Percentiles rank a stretch among this genome's conserved stretches.
phyloP scores from a whole-genome alignment of 345 rosid genomes.

The Theobroma cacao region DNA sequence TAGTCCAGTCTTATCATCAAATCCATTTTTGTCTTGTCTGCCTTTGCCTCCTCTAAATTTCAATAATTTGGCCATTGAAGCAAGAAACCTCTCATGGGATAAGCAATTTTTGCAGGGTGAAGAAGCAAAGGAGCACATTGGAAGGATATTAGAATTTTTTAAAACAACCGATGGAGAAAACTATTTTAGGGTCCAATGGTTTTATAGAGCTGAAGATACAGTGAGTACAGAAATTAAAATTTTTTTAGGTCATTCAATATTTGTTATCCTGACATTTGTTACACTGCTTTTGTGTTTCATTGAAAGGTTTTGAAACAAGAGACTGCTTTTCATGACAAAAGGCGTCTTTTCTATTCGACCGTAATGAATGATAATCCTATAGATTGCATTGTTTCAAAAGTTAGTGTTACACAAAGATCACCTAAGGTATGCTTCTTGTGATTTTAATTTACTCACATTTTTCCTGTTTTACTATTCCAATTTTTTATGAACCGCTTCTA shows the following conservation, averaged over 20 bases:
- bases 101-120: slow-evolving; percentile 56
- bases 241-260: slow-evolving; percentile 10
- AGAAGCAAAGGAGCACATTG: slow-evolving; percentile 53
- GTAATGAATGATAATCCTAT: slow-evolving; percentile 87
- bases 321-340: slow-evolving; percentile 59
- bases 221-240: slow-evolving; percentile 39
- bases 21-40: neutral
- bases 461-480: slow-evolving; percentile 4
- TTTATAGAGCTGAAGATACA: slow-evolving; percentile 89
- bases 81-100: slow-evolving; percentile 4
- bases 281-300: slow-evolving; percentile 10
- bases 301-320: slow-evolving; percentile 66
- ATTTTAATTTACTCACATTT: neutral
- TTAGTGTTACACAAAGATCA: slow-evolving; percentile 46
- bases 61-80: slow-evolving; percentile 3
- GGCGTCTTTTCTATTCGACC: slow-evolving; percentile 85
- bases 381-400: slow-evolving; percentile 79
- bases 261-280: slow-evolving; percentile 16
- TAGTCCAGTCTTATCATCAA: neutral
- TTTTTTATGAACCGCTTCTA: neutral
- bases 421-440: slow-evolving; percentile 49
- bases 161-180: slow-evolving; percentile 64
- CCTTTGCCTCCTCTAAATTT: neutral
- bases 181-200: slow-evolving; percentile 92
- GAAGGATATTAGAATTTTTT: slow-evolving; percentile 79